Evolutionary conservation across 2,329 filamentous ascomycete species (phyloP).

Genomic region (Remersonia thermophila): DNA sequence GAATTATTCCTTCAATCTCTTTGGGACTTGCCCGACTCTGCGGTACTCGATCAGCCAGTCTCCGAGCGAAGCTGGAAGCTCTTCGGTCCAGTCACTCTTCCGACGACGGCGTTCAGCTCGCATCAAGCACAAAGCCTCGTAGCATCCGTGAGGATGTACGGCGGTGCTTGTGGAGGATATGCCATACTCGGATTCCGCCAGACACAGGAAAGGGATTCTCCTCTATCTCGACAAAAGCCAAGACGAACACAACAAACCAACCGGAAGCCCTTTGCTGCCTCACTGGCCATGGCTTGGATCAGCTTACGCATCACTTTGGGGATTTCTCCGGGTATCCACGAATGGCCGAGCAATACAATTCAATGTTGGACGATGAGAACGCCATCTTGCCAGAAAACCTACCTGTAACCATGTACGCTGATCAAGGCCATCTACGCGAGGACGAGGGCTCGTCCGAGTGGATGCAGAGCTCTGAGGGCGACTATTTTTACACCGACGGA

Average conservation of each 20-base stretch:
- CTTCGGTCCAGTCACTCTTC: background rate
- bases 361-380: too few species aligned
- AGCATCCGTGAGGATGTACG: constrained; percentile 2
- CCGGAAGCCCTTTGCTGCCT: too few species aligned
- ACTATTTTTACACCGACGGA: constrained; percentile 16
- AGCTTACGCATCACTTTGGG: too few species aligned
- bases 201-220: constrained; percentile 4
- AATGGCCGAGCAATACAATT: background rate
- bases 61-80: constrained; percentile 11
- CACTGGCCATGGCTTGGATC: too few species aligned
- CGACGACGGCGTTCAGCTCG: too few species aligned
- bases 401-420: too few species aligned
- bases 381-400: too few species aligned
- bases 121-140: too few species aligned
- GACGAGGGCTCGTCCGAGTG: background rate
- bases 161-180: constrained; percentile 13
- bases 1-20: constrained; percentile 12
- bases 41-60: constrained; percentile 11
- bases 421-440: too few species aligned
- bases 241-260: background rate
- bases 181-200: constrained; percentile 13
- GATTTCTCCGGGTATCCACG: too few species aligned
- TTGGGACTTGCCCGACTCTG: constrained; percentile 10
- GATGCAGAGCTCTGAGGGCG: constrained; percentile 9
- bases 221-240: background rate